phyloP scores from a whole-genome alignment of 2,329 filamentous ascomycete genomes.

The Niveomyces coronatus region DNA sequence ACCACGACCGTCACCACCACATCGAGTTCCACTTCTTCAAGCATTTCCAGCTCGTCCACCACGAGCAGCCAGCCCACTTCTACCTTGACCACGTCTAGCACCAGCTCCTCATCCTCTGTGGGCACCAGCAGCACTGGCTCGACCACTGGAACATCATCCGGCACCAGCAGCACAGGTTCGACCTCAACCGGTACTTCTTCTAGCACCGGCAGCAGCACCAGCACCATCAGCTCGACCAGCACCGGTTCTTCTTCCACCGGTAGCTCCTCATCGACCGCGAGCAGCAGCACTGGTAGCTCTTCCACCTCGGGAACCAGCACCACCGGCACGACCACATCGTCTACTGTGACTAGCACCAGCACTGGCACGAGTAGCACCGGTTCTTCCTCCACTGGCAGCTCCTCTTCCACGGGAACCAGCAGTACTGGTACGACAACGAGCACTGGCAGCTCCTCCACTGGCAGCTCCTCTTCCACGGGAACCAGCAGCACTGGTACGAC shows the following conservation, averaged over 20 bases:
- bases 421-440: too few species aligned
- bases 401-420: too few species aligned
- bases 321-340: neutral
- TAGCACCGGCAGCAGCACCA: neutral
- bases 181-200: neutral
- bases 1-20: constrained; percentile 3
- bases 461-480: too few species aligned
- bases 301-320: neutral
- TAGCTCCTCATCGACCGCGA: neutral
- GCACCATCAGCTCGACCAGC: neutral
- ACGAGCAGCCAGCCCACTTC: constrained; percentile 10
- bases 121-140: neutral
- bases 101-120: neutral
- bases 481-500: too few species aligned
- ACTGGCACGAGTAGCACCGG: too few species aligned
- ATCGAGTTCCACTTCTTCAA: constrained; percentile 4
- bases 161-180: neutral
- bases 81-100: constrained; percentile 7
- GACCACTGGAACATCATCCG: neutral
- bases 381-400: too few species aligned
- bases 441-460: neutral
- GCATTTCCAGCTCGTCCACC: constrained; percentile 8
- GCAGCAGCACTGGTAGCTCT: constrained; percentile 1
- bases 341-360: neutral
- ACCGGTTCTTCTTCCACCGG: neutral